Evolutionary conservation across 179 eudicot genomes (phyloP).

Genomic region (Monotropa hypopitys): DNA sequence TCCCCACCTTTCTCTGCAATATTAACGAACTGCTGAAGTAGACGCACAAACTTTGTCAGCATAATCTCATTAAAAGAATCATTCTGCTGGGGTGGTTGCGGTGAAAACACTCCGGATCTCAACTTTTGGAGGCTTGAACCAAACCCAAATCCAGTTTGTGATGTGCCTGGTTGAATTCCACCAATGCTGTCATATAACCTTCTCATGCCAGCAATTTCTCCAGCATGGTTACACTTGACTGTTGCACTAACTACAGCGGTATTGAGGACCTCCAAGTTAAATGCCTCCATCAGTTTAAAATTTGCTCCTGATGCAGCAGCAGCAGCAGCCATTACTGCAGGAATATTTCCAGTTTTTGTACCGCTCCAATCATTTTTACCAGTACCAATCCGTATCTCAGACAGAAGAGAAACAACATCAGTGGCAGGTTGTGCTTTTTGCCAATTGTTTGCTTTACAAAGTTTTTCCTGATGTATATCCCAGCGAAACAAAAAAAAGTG

Average conservation of each 20-base stretch:
- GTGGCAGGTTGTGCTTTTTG: conserved; percentile 84
- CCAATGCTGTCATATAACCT: conserved; percentile 80
- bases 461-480: conserved; percentile 57
- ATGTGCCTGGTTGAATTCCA: conserved; percentile 52
- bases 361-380: conserved; percentile 93
- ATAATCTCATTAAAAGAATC: conserved; percentile 77
- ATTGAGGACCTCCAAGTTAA: conserved; percentile 89
- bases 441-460: conserved; percentile 69
- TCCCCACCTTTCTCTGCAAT: conserved; percentile 74
- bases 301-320: conserved; percentile 98
- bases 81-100: conserved; percentile 34
- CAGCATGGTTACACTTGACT: conserved; percentile 78
- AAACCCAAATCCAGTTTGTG: conserved; percentile 39
- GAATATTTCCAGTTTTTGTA: conserved; percentile 82
- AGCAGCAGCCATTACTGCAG: conserved; percentile 97
- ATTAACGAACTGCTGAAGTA: conserved; percentile 81
- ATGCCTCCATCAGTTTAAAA: conserved; percentile 64
- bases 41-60: conserved; percentile 73
- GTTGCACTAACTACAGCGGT: conserved; percentile 94
- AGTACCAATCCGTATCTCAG: conserved; percentile 92
- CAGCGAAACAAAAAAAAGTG: neutral
- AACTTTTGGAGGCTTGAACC: conserved; percentile 45
- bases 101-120: conserved; percentile 43
- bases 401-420: conserved; percentile 80
- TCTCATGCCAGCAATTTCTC: conserved; percentile 99